Evolutionary conservation across 2,329 filamentous ascomycete genomes (phyloP), one percentile per base, ranked within the genome.

Genomic region (Didymella pomorum): DNA sequence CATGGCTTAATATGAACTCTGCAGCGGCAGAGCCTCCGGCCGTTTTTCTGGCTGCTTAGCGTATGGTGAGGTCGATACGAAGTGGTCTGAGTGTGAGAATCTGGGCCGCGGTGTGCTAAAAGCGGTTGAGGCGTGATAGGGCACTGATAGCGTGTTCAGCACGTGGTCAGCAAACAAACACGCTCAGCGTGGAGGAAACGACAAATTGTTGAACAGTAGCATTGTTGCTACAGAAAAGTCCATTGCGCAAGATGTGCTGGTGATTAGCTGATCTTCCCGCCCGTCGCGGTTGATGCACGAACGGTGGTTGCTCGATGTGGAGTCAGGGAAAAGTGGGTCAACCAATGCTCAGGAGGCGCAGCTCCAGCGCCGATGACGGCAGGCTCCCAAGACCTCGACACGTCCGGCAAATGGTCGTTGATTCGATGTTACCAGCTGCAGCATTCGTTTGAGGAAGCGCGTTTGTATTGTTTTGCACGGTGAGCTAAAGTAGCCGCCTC

Each of bases 61-160:
- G 56, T 23, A 31, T 25, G 37, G 23, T 33, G 7, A 31, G 50
- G 26, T 35, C 25, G 45, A 54, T 58, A 54, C 56, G 46, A 58
- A 46, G 44, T 28, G 51, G 53, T 33, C 46, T 58, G 50, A 16
- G 45, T 41, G 45, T 35, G 55, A 46, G 47, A 39, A 41, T 46
- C 42, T 53, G 31, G 45, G 39, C 43, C 47, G 20, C 20, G 37
- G 37, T 16, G 8, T 54, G 56, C 56, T 51, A 54, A 47, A 51
- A 33, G 50, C 50, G 56, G 50, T 46, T 51, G 50, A 43, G 50
- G 56, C 46, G 45, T 47, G 56, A 54, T 51, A 54, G 26, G 50
- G 20, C 18, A 47, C 45, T 35, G 51, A 58, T 58, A 58, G 56
- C 56, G 50, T 25, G 25, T 21, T 23, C n/a, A 41, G 51, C 56